Evolutionary conservation across 257 asterid species (phyloP).

Genomic region (Nicotiana knightiana): DNA sequence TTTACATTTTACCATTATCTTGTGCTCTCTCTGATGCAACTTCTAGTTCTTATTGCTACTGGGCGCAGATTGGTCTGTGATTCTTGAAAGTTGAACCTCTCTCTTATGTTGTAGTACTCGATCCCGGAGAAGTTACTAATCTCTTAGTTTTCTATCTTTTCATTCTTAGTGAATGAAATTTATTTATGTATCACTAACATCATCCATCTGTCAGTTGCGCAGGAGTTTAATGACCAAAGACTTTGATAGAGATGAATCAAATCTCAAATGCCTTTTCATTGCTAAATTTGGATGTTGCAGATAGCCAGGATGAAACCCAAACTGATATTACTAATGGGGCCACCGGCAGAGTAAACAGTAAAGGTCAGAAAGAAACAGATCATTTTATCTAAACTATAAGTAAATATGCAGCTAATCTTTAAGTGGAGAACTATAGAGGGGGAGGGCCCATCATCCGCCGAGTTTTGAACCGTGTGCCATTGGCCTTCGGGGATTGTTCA

Average conservation of each 20-base stretch:
- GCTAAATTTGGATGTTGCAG: constrained; percentile 60
- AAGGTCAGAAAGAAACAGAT: constrained; percentile 15
- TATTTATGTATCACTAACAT: neutral
- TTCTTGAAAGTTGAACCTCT: neutral
- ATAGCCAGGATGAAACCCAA: constrained; percentile 18
- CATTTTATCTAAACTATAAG: neutral
- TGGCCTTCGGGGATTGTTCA: too few relatives aligned
- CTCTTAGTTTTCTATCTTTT: neutral
- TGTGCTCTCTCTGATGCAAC: neutral
- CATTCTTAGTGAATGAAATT: neutral
- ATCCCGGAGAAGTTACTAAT: neutral
- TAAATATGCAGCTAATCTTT: neutral
- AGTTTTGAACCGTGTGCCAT: too few relatives aligned
- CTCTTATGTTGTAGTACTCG: neutral
- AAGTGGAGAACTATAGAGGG: too few relatives aligned
- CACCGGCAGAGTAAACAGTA: constrained; percentile 9
- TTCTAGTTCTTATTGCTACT: neutral
- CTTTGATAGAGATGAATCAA: constrained; percentile 40
- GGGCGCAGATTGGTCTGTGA: neutral
- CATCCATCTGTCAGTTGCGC: neutral
- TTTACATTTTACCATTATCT: neutral
- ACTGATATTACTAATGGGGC: constrained; percentile 22
- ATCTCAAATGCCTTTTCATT: constrained; percentile 64
- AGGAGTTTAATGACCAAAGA: constrained; percentile 21
- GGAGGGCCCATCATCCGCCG: too few relatives aligned